Evolutionary conservation across 306 rosid genomes (phyloP).

Genomic region (Cucurbita moschata): DNA sequence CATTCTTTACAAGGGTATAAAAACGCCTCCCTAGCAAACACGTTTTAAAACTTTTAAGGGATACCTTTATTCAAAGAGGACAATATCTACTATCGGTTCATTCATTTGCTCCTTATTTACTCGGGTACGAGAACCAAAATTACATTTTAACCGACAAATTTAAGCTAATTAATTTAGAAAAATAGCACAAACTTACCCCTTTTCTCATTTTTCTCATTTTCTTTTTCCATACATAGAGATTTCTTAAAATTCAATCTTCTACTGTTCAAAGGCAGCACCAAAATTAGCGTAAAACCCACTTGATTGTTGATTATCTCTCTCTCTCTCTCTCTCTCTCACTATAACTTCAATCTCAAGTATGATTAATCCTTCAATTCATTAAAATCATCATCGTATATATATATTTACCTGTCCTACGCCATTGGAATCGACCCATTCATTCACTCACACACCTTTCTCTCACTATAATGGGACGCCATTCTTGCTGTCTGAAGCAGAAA

Average conservation of each 20-base stretch:
- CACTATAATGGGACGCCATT: slow-evolving; percentile 76
- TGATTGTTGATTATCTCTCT: slow-evolving; percentile 65
- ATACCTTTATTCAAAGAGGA: no score
- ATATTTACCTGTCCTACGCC: background rate
- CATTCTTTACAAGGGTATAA: no score
- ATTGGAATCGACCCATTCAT: background rate
- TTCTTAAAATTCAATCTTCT: slow-evolving; percentile 79
- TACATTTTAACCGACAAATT: no score
- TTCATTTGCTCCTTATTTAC: no score
- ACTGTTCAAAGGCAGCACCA: slow-evolving; percentile 56
- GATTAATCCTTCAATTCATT: slow-evolving; percentile 34
- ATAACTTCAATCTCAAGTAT: slow-evolving; percentile 82
- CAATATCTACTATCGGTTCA: no score
- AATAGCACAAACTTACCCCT: background rate
- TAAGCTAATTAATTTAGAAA: background rate
- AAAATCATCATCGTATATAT: slow-evolving; percentile 22
- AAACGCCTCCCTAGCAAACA: no score
- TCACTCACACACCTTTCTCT: background rate
- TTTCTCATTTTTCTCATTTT: background rate
- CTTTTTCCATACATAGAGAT: slow-evolving; percentile 28
- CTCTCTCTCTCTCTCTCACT: background rate
- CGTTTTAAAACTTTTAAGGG: no score
- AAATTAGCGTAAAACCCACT: slow-evolving; percentile 96
- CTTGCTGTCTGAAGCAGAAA: slow-evolving; percentile 73
- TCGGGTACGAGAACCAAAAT: no score